These are phyloP conservation scores for Saturnispora halmiae DNA, from an alignment of 805 yeast species.

Conservation along the genomic window DNA sequence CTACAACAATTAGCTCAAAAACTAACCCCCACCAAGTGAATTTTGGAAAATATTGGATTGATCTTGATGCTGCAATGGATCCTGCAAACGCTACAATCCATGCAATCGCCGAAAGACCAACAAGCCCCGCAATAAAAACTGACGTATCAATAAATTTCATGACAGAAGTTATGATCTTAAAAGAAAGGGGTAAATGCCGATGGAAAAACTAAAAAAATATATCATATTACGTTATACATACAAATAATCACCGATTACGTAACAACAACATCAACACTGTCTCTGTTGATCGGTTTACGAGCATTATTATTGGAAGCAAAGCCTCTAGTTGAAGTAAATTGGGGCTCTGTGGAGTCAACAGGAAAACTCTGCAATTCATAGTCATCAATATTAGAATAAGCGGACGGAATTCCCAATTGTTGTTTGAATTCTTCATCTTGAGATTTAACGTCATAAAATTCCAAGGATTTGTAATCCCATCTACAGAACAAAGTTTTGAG, in stretches of 20 bases:
- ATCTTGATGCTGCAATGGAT: slow-evolving; percentile 49
- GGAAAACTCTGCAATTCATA: slow-evolving; percentile 12
- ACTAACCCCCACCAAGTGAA: slow-evolving; percentile 97
- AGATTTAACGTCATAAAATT: slow-evolving; percentile 11
- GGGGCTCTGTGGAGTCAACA: slow-evolving; percentile 1
- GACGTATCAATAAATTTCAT: background rate
- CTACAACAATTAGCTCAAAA: slow-evolving; percentile 56
- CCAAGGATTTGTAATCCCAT: slow-evolving; percentile 16
- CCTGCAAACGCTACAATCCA: slow-evolving; percentile 91
- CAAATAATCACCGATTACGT: background rate
- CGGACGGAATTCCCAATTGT: background rate
- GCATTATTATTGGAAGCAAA: background rate
- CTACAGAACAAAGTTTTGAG: slow-evolving; percentile 46
- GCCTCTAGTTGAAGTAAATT: background rate
- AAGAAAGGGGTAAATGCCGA: background rate
- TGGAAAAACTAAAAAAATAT: background rate
- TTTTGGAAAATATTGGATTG: slow-evolving; percentile 47
- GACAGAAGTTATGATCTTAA: background rate
- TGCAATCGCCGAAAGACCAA: slow-evolving; percentile 35
- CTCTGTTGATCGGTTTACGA: slow-evolving; percentile 8
- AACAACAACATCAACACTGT: slow-evolving; percentile 9
- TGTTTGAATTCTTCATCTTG: slow-evolving; percentile 20
- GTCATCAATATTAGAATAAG: slow-evolving; percentile 8
- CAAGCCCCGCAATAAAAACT: background rate
- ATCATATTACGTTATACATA: background rate